Conservation (phyloP, 2,329 filamentous ascomycete genomes). For the Colletotrichum brevisporum region DNA sequence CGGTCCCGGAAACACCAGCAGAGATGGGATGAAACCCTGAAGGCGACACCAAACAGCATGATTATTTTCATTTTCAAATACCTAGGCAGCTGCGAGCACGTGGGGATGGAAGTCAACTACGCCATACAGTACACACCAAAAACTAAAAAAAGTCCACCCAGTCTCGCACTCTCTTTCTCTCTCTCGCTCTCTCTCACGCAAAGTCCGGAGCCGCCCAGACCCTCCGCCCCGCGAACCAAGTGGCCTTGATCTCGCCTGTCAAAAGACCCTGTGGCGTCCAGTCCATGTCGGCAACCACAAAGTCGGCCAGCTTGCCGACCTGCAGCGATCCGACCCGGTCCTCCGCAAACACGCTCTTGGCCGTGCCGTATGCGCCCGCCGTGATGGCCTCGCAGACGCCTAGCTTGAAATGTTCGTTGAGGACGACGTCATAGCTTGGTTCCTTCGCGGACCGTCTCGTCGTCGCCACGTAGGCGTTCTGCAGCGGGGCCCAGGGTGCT, state of each 20-base stretch:
- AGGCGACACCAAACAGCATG: no score
- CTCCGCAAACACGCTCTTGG: constrained; percentile 65
- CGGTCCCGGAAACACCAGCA: constrained; percentile 30
- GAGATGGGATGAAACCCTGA: constrained; percentile 37
- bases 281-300: constrained; percentile 64
- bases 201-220: constrained; percentile 46
- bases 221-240: constrained; percentile 61
- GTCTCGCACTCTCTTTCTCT: no score
- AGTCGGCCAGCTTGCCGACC: constrained; percentile 65
- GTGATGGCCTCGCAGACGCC: constrained; percentile 62
- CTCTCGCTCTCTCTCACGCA: constrained; percentile 1
- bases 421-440: constrained; percentile 52
- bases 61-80: constrained; percentile 12
- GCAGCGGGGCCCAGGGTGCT: constrained; percentile 62
- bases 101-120: not conserved
- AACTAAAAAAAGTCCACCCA: no score
- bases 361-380: constrained; percentile 62
- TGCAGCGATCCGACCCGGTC: constrained; percentile 61
- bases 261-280: constrained; percentile 60
- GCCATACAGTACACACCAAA: no score
- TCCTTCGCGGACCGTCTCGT: constrained; percentile 64
- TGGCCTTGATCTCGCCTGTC: constrained; percentile 58
- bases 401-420: constrained; percentile 63
- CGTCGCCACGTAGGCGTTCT: constrained; percentile 66
- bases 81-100: not conserved